Percentiles rank a stretch among this genome's conserved stretches.
phyloP scores from a whole-genome alignment of 1,284 basidiomycete genomes.

The Flammula alnicola region DNA sequence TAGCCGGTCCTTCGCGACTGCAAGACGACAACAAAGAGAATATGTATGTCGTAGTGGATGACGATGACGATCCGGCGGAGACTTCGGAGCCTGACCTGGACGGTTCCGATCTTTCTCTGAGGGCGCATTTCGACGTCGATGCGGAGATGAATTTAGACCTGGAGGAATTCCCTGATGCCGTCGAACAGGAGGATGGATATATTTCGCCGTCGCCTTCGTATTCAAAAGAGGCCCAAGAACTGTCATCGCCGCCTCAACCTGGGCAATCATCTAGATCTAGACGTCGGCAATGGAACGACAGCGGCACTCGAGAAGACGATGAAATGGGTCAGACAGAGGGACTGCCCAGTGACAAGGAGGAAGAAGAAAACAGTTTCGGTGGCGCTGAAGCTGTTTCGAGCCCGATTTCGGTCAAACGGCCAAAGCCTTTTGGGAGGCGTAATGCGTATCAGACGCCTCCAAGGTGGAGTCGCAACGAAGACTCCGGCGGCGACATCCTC shows the following conservation, averaged over 20 bases:
- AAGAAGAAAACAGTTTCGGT: slow-evolving; percentile 47
- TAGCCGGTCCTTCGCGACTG: slow-evolving; percentile 46
- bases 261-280: slow-evolving; percentile 6
- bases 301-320: not conserved
- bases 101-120: slow-evolving; percentile 35
- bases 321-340: slow-evolving; percentile 6
- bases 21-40: slow-evolving; percentile 50
- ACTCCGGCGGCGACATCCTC: slow-evolving; percentile 31
- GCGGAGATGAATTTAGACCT: slow-evolving; percentile 37
- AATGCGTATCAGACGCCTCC: slow-evolving; percentile 16
- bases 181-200: slow-evolving; percentile 79
- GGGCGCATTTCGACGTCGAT: slow-evolving; percentile 39
- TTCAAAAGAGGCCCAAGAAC: slow-evolving; percentile 57
- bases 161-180: slow-evolving; percentile 42
- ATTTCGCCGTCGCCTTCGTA: slow-evolving; percentile 65
- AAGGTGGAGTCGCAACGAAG: not conserved
- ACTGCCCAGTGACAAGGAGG: slow-evolving; percentile 24
- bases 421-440: slow-evolving; percentile 6
- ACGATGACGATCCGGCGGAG: slow-evolving; percentile 40
- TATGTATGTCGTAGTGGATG: slow-evolving; percentile 34
- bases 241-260: slow-evolving; percentile 62
- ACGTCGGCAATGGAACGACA: not conserved
- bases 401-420: slow-evolving; percentile 43
- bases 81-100: slow-evolving; percentile 34
- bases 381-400: slow-evolving; percentile 66